Percentiles rank a stretch among this genome's conserved stretches.
Conservation (phyloP, 176 grass and related monocot species). For the Poa annua region DNA sequence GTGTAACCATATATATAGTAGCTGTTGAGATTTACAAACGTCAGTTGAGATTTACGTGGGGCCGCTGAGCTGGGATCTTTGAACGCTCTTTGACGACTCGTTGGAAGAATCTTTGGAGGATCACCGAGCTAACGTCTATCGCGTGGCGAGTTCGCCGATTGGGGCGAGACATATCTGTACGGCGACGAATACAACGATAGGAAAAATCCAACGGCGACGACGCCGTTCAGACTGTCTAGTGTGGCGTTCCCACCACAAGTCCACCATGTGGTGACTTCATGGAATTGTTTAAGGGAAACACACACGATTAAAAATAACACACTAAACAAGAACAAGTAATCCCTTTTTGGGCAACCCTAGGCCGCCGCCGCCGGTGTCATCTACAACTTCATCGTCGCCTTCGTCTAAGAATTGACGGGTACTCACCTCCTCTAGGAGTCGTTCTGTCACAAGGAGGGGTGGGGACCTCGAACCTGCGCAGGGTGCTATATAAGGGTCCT, state of each 20-base stretch:
- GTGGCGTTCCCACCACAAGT: neutral
- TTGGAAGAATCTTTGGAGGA: neutral
- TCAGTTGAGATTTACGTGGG: slow-evolving; percentile 28
- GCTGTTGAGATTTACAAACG: slow-evolving; percentile 30
- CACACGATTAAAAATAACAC: neutral
- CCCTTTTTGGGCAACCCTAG: no score
- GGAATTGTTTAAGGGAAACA: neutral
- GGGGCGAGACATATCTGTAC: neutral
- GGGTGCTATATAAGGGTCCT: no score
- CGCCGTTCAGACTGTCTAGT: neutral
- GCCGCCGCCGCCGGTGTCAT: no score
- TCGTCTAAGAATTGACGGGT: no score
- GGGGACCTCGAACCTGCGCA: no score
- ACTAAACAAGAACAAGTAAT: no score
- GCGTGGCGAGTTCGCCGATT: neutral
- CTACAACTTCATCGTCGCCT: no score
- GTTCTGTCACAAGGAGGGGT: no score
- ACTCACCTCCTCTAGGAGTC: no score
- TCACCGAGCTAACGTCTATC: neutral
- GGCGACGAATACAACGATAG: neutral
- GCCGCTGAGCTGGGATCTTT: slow-evolving; percentile 22
- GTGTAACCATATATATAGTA: neutral
- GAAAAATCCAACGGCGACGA: neutral
- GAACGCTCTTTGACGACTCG: neutral
- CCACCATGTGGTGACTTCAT: neutral